Base-by-base conservation (phyloP, 148 eudicot genomes). In the Mesembryanthemum crystallinum region DNA sequence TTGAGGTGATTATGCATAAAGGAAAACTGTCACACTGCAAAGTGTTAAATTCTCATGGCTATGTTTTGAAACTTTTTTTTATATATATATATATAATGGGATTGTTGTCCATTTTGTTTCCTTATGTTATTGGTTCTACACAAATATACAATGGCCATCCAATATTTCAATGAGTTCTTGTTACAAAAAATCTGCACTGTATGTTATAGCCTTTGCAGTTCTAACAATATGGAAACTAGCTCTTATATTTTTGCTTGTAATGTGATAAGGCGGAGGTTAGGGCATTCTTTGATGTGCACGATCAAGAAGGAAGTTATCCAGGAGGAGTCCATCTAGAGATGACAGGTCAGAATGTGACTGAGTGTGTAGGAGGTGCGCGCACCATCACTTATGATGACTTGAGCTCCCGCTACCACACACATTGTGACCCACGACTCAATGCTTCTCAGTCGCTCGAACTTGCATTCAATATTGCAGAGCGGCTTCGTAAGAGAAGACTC, bases 231-330 rank as follows among this genome's bases (percentile, higher is more conserved):
- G 21, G 37, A 23, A 64, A 7, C 45, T 62, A 15, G 55, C 23
- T 20, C 51, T 66, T 27, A 76, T 63, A 37, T 1, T 64, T 42
- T 55, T 77, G 21, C 47, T 59, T 60, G 21, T 71, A 69, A 23
- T 32, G 55, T 78, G 55, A 17, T 15, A 32, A 89, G 93, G 90
- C 88, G 15, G 97, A 91, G 81, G 78, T 89, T 70, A 83, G 84
- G 71, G 91, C 97, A 43, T 91, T 91, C 84, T 91, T 86, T 79
- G 93, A 91, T 62, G 91, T 91, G 42, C 96, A 91, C 62, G 91
- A 89, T 79, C 93, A 91, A 85, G 96, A 91, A 86, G 96, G 96
- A 76, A 91, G 96, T 85, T 91, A 91, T 62, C 88, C 96, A 0
- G 96, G 96, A 62, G 96, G 96, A 33, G 86, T 91, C 64, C 96